Percentiles rank a stretch among this genome's conserved stretches.
phyloP scores from a whole-genome alignment of 208 protist species.

The Leishmania tarentolae region DNA sequence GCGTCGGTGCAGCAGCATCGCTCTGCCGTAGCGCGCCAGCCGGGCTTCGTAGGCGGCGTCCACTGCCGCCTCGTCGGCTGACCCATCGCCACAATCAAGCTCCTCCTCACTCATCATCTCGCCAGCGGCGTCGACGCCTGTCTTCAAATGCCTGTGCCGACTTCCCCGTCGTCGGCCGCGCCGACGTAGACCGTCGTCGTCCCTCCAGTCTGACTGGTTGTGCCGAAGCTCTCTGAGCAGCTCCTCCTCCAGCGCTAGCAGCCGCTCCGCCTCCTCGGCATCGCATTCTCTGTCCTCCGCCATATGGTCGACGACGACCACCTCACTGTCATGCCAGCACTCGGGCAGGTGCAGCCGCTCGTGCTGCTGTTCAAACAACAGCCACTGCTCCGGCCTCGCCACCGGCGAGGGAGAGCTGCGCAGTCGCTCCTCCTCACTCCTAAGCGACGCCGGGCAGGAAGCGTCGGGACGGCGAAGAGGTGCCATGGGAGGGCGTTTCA shows the following conservation, averaged over 20 bases:
- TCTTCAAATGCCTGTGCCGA: neutral
- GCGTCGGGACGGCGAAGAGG: neutral
- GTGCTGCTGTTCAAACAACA: conserved; percentile 37
- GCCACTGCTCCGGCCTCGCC: conserved; percentile 19
- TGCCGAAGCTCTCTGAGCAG: conserved; percentile 9
- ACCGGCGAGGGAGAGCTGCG: neutral
- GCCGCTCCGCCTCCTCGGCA: conserved; percentile 13
- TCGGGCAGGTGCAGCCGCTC: conserved; percentile 36
- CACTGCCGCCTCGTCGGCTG: neutral
- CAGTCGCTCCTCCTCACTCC: neutral
- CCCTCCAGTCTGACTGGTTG: neutral
- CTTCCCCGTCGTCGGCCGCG: neutral
- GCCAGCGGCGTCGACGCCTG: neutral
- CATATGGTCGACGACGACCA: conserved; percentile 28
- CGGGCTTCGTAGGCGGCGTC: conserved; percentile 10
- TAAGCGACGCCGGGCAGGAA: neutral
- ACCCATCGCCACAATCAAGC: conserved; percentile 21
- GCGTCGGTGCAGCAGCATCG: conserved; percentile 17
- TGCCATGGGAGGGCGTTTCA: conserved; percentile 33
- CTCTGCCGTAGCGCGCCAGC: conserved; percentile 13
- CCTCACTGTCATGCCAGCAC: conserved; percentile 35
- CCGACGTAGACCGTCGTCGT: neutral
- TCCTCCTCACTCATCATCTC: conserved; percentile 3
- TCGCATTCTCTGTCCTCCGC: conserved; percentile 14
- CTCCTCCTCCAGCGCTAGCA: conserved; percentile 28